Conservation (phyloP, 177 flowering plant genomes). For the Tripterygium wilfordii region DNA sequence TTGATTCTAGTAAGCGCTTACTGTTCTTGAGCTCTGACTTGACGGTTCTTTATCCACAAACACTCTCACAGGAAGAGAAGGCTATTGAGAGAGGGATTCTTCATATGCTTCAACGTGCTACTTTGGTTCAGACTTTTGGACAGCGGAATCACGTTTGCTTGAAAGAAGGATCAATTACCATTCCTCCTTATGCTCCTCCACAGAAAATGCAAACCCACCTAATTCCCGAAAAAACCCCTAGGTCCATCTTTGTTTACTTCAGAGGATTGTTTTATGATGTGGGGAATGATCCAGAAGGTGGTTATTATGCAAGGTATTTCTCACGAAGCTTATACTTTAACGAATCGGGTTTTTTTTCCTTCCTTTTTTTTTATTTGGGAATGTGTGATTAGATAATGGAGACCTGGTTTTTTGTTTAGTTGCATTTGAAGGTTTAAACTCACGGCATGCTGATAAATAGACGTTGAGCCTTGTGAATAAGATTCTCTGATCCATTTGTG, state of each 20-base stretch:
- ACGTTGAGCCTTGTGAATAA: no score
- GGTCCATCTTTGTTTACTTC: slow-evolving; percentile 97
- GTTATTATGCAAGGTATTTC: slow-evolving; percentile 91
- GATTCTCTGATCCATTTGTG: no score
- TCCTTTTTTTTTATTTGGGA: no score
- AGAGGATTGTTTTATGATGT: slow-evolving; percentile 94
- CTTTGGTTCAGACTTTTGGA: slow-evolving; percentile 97
- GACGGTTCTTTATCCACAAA: neutral
- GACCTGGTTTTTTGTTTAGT: no score
- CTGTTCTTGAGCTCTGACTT: neutral
- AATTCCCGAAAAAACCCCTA: slow-evolving; percentile 79
- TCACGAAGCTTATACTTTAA: neutral
- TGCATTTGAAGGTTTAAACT: no score
- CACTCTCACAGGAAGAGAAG: slow-evolving; percentile 70
- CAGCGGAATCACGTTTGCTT: slow-evolving; percentile 94
- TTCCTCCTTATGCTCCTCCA: slow-evolving; percentile 99
- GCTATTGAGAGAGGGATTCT: slow-evolving; percentile 96
- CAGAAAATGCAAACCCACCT: slow-evolving; percentile 95
- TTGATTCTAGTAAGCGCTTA: no score
- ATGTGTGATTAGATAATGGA: neutral
- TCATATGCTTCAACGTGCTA: slow-evolving; percentile 78
- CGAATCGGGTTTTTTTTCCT: neutral
- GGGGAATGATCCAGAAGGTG: slow-evolving; percentile 95
- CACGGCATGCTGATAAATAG: no score
- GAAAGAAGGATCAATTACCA: slow-evolving; percentile 83